Base-by-base conservation (phyloP, 768 basidiomycete genomes). In the Cystofilobasidium capitatum region DNA sequence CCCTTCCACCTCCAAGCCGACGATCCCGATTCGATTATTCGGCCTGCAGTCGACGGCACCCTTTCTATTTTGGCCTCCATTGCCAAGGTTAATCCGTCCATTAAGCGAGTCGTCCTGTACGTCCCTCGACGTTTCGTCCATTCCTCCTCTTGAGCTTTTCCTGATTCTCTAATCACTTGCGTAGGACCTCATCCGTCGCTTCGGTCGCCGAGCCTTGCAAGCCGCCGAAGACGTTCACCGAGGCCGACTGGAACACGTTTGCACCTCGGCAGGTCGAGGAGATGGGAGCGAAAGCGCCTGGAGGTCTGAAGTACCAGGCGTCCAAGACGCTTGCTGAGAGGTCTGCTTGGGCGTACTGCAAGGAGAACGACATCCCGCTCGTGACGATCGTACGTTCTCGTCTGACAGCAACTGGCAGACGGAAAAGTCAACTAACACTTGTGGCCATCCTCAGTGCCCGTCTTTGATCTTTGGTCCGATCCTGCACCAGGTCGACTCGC, bases 41-140 rank as follows among this genome's bases (percentile, higher is more conserved):
- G 36, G 2, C 89, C 89, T 7, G 89, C 89, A 31, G 82, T 90
- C 5, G 77, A 83, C 3, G 88, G 89, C 1, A 90, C 88, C 0
- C 71, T 82, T 0, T 80, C 83, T 8, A 79, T 90, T 14, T 77
- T 91, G 33, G 60, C 60, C 62, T 49, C 62, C 26, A 39, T 58
- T 24, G 36, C 51, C 57, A 64, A 64, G 58, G 47, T 58, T 36
- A 42, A 40, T 58, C 70, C 80, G 17, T 71, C 74, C 10, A 79
- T 90, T 71, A 84, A 86, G 74, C 83, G 88, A 3, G 78, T 91
- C 49, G 83, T 88, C 66, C 22, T 68, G 62, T 64, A 24, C 29
- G 62, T 45, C n/a, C 20, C 24, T 17, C 12, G 9, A 3, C n/a
- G 6, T 29, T 17, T 20, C 1, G 22, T 12, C 44, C 13, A 10